Evolutionary conservation across 2,329 filamentous ascomycete genomes (phyloP).

Genomic region (Exophiala calicioides): DNA sequence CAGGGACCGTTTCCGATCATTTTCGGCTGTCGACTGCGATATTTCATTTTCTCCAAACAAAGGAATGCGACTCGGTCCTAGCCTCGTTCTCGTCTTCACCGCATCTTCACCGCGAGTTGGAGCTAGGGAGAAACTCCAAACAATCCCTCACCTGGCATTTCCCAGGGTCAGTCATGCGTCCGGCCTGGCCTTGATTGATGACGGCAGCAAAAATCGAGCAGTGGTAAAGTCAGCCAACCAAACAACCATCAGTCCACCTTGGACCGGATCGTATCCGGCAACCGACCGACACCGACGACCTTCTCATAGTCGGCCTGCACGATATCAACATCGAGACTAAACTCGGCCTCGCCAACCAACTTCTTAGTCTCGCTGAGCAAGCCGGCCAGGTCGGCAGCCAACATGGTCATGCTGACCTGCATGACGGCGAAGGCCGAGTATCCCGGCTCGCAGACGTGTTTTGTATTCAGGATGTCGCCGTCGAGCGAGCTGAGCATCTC

Average conservation of each 20-base stretch:
- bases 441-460: slow-evolving; percentile 68
- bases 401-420: slow-evolving; percentile 68
- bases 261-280: slow-evolving; percentile 2
- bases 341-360: slow-evolving; percentile 74
- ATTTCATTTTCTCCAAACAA: no score
- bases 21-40: no score
- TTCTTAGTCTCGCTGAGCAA: slow-evolving; percentile 62
- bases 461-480: slow-evolving; percentile 60
- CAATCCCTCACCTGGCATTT: no score
- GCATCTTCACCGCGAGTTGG: no score
- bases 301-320: slow-evolving; percentile 22
- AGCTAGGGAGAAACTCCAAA: no score
- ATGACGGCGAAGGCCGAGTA: slow-evolving; percentile 75
- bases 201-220: no score
- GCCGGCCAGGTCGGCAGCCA: slow-evolving; percentile 68
- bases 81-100: no score
- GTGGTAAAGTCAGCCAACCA: no score
- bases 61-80: no score
- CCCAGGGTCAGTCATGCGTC: no score
- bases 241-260: slow-evolving; percentile 19
- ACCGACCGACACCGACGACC: slow-evolving; percentile 5
- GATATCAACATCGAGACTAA: slow-evolving; percentile 59
- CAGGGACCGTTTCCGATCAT: no score
- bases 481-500: slow-evolving; percentile 61
- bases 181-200: no score